Conservation (phyloP, 2,329 filamentous ascomycete genomes). For the Beauveria scarabaeidicola region DNA sequence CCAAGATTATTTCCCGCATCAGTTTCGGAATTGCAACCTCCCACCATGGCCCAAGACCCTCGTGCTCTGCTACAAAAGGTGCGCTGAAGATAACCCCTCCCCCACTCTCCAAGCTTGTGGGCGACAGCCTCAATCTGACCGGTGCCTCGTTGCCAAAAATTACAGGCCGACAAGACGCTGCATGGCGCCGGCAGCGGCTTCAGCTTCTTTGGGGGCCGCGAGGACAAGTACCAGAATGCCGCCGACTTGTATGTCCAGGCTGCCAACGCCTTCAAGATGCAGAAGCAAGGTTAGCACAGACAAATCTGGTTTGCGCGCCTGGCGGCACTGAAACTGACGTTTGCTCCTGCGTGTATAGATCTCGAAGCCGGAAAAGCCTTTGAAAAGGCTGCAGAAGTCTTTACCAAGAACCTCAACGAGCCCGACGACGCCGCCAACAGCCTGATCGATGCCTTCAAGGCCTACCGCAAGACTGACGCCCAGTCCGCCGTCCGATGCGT, state of each 20-base stretch:
- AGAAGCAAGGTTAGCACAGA: conserved; percentile 61
- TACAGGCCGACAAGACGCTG: conserved; percentile 78
- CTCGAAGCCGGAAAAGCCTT: conserved; percentile 82
- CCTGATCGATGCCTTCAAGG: conserved; percentile 86
- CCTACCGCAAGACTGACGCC: conserved; percentile 79
- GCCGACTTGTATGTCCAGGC: conserved; percentile 82
- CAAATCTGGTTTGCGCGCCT: not conserved
- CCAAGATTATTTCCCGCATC: not conserved
- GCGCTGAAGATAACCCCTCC: conserved; percentile 19
- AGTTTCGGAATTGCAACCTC: not conserved
- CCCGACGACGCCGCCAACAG: conserved; percentile 88
- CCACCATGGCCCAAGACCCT: conserved; percentile 65
- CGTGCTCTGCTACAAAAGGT: conserved; percentile 74
- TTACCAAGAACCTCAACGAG: conserved; percentile 74
- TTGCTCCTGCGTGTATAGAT: conserved; percentile 37
- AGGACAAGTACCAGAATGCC: conserved; percentile 85
- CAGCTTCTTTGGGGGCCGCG: conserved; percentile 76
- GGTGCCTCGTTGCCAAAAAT: not conserved
- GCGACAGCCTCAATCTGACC: not conserved
- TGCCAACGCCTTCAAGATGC: conserved; percentile 83
- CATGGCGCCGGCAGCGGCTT: conserved; percentile 71
- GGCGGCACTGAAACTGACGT: not conserved
- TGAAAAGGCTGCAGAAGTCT: conserved; percentile 75
- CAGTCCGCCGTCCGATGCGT: conserved; percentile 75
- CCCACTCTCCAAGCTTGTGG: conserved; percentile 13